Base-by-base conservation (phyloP, 2,329 filamentous ascomycete species). In the Fusarium pseudoanthophilum region DNA sequence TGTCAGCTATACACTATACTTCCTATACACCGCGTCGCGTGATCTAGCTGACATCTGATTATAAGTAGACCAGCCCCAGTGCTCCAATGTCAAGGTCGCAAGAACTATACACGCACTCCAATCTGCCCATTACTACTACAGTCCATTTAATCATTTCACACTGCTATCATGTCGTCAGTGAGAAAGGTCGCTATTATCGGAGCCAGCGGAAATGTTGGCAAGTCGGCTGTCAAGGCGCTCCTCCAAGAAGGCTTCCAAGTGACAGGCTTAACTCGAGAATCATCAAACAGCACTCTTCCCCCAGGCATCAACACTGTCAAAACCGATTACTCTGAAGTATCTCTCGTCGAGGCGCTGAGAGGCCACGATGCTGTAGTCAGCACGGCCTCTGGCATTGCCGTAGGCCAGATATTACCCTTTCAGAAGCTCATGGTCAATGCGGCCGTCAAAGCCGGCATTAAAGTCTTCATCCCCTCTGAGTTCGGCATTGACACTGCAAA, bases 51-150 rank as follows among this genome's bases (percentile, higher is more conserved):
- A 18, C 11, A 3, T 32, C 7, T 18, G 5, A 1, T 6, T 14
- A 24, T 10, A 32, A 32, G 15, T n/a, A 49, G 2, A 4, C 0
- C 15, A 16, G 15, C 13, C 0, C 28, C 21, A 13, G 11, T n/a
- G 15, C 28, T n/a, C 15, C 3, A 13, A 3, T 32, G 11, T n/a
- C 4, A 13, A n/a, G 7, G 1, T 18, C 11, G 15, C 21, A 49
- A 18, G 28, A 10, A 0, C 28, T 3, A 24, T 24, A n/a, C 7
- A n/a, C 1, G n/a, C 15, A 18, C 5, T 32, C 4, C 0, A 2
- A 13, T 18, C 21, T 9, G 4, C n/a, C 9, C 5, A 16, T n/a
- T n/a, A n/a, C 14, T 10, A 0, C 21, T 14, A 32, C 16, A 2
- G 1, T 18, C 10, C 20, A n/a, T n/a, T 13, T 0, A n/a, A 9